Base-by-base conservation (phyloP, 257 asterid species). In the Leptodermis oblonga region DNA sequence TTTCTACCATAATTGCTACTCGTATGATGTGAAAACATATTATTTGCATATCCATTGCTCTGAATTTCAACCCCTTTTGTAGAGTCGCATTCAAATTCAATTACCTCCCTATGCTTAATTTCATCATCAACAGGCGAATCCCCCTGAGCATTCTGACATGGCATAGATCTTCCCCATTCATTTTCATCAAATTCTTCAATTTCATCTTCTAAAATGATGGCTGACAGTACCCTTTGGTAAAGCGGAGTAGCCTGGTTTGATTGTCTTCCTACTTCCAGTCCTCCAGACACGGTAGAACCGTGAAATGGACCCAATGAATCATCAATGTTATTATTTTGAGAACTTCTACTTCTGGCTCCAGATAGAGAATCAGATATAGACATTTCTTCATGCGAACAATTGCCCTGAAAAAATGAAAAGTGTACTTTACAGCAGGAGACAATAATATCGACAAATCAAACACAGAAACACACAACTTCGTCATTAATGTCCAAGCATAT, bases 221-320 rank as follows among this genome's bases (percentile, higher is more conserved):
- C 96, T 22, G 99, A 93, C 70, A 93, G 85, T 62, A 93, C 86
- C 82, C 97, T 87, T 73, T 93, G 97, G 82, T 81, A 87, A 71
- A 93, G 88, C 63, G 99, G 96, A 68, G 86, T 75, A 70, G 67
- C 83, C 64, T 64, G 80, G 69, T 79, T 85, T 73, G 60, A 70
- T 67, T 43, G 82, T 75, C 79, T 73, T 63, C 77, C 89, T 10
- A 79, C 73, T 69, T 83, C 87, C 37, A 78, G 74, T 73, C 70
- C 79, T 74, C 79, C 87, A 69, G 67, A 70, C 36, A 70, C 63
- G 74, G 81, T 74, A 71, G 92, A 79, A 70, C 74, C 78, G 51
- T 82, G 90, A 62, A 77, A 70, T 66, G 80, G 90, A 22, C 85
- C 85, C 26, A 78, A 83, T 68, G 84, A 83, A 69, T 80, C 92